These are phyloP conservation scores for Populus hybrid DNA, from an alignment of 441 rosid species.

Conservation along the genomic window DNA sequence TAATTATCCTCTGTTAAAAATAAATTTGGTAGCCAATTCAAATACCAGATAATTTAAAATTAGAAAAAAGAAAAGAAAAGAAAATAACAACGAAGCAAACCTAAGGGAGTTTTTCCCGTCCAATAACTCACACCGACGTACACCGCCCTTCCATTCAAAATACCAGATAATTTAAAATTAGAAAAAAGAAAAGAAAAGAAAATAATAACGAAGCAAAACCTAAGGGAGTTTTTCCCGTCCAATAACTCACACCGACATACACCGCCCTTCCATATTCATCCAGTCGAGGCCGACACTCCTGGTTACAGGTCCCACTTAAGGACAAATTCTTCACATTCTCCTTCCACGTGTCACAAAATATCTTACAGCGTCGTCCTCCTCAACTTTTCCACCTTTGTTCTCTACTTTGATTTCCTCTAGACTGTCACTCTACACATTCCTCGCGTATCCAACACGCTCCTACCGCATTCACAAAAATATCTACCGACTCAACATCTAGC, in stretches of 20 bases:
- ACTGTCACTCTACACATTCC: not conserved
- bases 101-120: not conserved
- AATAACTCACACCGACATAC: not conserved
- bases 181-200: no score
- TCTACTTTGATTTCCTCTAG: conserved; percentile 8
- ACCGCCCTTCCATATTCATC: conserved; percentile 33
- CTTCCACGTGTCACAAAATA: conserved; percentile 25
- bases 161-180: no score
- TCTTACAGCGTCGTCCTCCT: conserved; percentile 17
- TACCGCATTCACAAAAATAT: not conserved
- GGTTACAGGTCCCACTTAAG: conserved; percentile 19
- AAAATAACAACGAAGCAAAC: not conserved
- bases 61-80: no score
- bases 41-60: no score
- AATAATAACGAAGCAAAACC: not conserved
- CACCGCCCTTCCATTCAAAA: conserved; percentile 28
- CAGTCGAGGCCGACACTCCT: conserved; percentile 17
- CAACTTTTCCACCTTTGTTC: conserved; percentile 7
- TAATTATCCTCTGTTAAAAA: no score
- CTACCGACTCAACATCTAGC: not conserved
- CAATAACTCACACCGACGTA: not conserved
- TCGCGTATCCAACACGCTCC: not conserved
- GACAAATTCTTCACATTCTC: conserved; percentile 15
- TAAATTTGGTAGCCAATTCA: no score
- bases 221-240: not conserved